Conservation (phyloP, 768 basidiomycete species). For the Tulasnella sp. region DNA sequence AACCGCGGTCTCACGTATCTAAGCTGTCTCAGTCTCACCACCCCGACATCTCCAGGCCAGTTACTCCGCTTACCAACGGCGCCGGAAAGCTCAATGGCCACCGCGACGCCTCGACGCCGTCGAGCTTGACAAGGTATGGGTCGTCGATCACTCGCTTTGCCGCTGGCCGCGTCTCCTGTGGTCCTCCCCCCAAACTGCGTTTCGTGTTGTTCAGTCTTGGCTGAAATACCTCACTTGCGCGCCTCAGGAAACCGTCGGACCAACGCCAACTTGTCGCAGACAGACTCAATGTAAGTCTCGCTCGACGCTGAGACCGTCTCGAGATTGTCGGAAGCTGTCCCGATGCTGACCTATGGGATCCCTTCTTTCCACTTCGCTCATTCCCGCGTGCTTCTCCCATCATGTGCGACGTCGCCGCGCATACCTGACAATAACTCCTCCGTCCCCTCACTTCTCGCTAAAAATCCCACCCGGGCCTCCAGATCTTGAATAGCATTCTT, state of each 20-base stretch:
- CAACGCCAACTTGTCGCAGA: slow-evolving; percentile 15
- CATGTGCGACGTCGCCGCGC: slow-evolving; percentile 35
- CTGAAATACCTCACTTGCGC: slow-evolving; percentile 11
- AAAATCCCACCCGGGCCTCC: background rate
- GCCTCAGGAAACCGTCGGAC: background rate
- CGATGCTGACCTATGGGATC: slow-evolving; percentile 8
- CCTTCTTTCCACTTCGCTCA: slow-evolving; percentile 27
- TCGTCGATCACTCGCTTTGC: background rate
- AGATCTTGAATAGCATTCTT: slow-evolving; percentile 29
- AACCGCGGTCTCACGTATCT: slow-evolving; percentile 4
- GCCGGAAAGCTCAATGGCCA: slow-evolving; percentile 7
- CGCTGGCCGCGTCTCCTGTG: slow-evolving; percentile 11
- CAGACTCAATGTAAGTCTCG: slow-evolving; percentile 13
- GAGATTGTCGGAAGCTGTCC: background rate
- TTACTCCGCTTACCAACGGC: slow-evolving; percentile 20
- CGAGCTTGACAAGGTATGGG: background rate
- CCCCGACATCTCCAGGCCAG: slow-evolving; percentile 8
- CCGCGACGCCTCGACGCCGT: slow-evolving; percentile 1
- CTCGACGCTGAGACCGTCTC: background rate
- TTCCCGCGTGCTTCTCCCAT: slow-evolving; percentile 28
- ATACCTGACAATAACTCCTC: background rate
- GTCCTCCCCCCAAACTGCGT: background rate
- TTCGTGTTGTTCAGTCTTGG: slow-evolving; percentile 20
- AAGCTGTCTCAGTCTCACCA: background rate
- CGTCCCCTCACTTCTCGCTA: background rate